Conservation (phyloP, 768 basidiomycete species). For the Pleurotus tuber-regium region DNA sequence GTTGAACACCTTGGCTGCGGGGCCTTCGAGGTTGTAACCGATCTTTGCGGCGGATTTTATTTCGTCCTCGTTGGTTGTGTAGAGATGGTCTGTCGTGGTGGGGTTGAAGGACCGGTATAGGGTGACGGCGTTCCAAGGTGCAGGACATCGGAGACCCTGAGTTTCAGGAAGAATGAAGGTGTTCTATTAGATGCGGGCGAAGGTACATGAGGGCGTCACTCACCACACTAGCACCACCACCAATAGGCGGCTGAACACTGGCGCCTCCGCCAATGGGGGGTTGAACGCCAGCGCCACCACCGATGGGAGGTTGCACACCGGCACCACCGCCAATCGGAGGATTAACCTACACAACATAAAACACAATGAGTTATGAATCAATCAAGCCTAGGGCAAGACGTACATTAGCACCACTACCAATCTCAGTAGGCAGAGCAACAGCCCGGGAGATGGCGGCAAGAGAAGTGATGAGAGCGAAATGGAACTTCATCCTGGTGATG, state of each 20-base stretch:
- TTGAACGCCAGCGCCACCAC: not conserved
- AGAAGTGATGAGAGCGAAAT: not conserved
- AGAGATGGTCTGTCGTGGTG: slow-evolving; percentile 5
- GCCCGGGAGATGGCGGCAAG: not conserved
- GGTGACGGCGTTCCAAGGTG: not conserved
- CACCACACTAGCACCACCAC: not conserved
- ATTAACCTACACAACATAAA: not conserved
- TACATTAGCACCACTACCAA: too few species aligned
- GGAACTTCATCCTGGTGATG: not conserved
- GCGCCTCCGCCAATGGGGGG: not conserved
- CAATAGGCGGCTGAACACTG: not conserved
- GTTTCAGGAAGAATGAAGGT: too few species aligned
- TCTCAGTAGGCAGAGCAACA: not conserved
- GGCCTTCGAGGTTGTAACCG: slow-evolving; percentile 5
- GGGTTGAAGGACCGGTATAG: slow-evolving; percentile 4
- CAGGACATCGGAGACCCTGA: not conserved
- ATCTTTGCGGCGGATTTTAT: not conserved
- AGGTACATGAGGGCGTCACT: too few species aligned
- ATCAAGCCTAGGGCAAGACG: too few species aligned
- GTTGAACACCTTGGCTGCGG: slow-evolving; percentile 2
- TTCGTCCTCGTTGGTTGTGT: not conserved
- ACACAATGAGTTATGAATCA: too few species aligned
- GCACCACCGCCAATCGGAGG: not conserved
- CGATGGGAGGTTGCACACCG: not conserved
- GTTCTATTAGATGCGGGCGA: too few species aligned